Conservation (phyloP, 2,329 filamentous ascomycete genomes). For the Sporothrix pseudoabietina region DNA sequence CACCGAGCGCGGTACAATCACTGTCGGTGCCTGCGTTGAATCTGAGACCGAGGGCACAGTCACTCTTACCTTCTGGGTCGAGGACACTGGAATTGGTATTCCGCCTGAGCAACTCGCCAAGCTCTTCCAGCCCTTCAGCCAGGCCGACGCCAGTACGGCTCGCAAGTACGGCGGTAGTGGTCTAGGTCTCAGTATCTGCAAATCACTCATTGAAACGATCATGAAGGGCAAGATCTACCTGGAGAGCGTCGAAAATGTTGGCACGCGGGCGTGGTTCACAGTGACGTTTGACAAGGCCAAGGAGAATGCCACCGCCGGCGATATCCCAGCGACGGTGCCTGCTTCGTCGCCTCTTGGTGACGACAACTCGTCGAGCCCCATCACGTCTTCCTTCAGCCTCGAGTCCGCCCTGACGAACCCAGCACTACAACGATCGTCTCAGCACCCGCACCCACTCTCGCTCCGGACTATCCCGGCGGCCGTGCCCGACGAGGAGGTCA, state of each 20-base stretch:
- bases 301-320: conserved; percentile 6
- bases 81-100: conserved; percentile 90
- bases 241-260: conserved; percentile 71
- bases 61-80: conserved; percentile 79
- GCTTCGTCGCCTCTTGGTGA: conserved; percentile 26
- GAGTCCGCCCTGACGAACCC: conserved; percentile 19
- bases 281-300: conserved; percentile 80
- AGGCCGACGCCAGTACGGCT: conserved; percentile 87
- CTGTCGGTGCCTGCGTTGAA: conserved; percentile 74
- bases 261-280: conserved; percentile 76
- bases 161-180: conserved; percentile 91
- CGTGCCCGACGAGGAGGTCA: not conserved
- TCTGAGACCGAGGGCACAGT: conserved; percentile 70
- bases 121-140: conserved; percentile 88
- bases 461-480: conserved; percentile 30
- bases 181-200: conserved; percentile 89
- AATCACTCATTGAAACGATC: conserved; percentile 88
- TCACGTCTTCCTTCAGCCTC: conserved; percentile 41
- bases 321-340: conserved; percentile 24
- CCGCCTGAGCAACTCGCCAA: conserved; percentile 79
- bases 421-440: conserved; percentile 2
- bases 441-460: conserved; percentile 27
- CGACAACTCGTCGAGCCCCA: conserved; percentile 23
- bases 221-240: conserved; percentile 85
- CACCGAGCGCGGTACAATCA: conserved; percentile 82